Base-by-base conservation (phyloP, 306 rosid genomes). In the Glycine latifolia region DNA sequence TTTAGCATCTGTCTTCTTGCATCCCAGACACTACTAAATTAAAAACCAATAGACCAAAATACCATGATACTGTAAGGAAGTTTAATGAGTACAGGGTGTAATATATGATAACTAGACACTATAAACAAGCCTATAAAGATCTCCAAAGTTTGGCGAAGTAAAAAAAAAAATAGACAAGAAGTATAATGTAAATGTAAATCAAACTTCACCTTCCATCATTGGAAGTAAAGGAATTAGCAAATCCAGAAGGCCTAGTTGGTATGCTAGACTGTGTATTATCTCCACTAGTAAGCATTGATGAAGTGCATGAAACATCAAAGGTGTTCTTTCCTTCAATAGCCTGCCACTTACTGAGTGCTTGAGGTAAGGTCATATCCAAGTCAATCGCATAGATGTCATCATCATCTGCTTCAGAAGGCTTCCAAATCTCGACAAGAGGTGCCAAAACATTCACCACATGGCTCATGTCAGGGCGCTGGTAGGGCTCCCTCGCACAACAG, bases 381-480 rank as follows among this genome's bases (percentile, higher is more conserved):
- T 89, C 88, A 69, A 91, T 88, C 9, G 89, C 99, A 56, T 54
- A 71, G 2, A 50, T 1, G 12, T 89, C 95, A 26, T 89, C 97
- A 2, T 33, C 53, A 50, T 78, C 84, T 10, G 79, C 55, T 49
- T 85, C 92, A 8, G 91, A 3, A 3, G 97, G 99, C 86, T 91
- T 93, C 99, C 99, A 93, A 12, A 89, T 83, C 82, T 93, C 95
- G 6, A 93, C 87, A 26, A 93, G 97, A 8, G 97, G 92, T 0
- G 95, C 87, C 15, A 95, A 82, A 44, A 89, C 97, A 68, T 89
- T 93, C 85, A 95, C 99, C 3, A 86, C 92, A 66, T 93, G 94
- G 33, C 97, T 77, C 92, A 95, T 93, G 55, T 95, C 97, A 0
- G 99, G 99, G 13, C 99, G 90, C 78, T 93, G 97, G 80, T 88